A percentile compares a stretch with the other conserved stretches of the same genome.
These are phyloP conservation scores for Cercophora newfieldiana DNA, from an alignment of 495 filamentous ascomycete genomes.

Conservation along the genomic window DNA sequence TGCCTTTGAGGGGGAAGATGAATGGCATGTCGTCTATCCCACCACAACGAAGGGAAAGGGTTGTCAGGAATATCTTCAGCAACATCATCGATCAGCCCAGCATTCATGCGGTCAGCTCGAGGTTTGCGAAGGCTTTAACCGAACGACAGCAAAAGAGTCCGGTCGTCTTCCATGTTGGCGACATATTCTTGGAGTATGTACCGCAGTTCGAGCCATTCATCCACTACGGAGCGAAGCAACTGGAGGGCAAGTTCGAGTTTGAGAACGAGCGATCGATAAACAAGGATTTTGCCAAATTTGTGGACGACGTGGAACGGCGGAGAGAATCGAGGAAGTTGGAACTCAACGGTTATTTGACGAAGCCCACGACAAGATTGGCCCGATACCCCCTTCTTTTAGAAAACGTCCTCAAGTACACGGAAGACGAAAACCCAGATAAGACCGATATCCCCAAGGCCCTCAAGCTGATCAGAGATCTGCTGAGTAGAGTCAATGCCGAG, in stretches of 20 bases:
- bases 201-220: conserved; percentile 95
- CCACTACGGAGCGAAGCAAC: conserved; percentile 91
- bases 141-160: conserved; percentile 85
- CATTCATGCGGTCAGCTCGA: conserved; percentile 85
- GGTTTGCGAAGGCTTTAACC: conserved; percentile 83
- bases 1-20: conserved; percentile 72
- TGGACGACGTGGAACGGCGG: conserved; percentile 93
- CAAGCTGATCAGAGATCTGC: conserved; percentile 77
- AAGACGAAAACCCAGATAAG: conserved; percentile 83
- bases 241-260: conserved; percentile 97
- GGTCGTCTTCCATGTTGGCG: conserved; percentile 85
- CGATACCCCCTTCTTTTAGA: conserved; percentile 95
- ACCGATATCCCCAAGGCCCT: conserved; percentile 88
- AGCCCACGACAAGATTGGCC: conserved; percentile 93
- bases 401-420: conserved; percentile 83
- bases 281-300: conserved; percentile 81
- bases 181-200: conserved; percentile 91
- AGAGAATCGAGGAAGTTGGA: conserved; percentile 97
- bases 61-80: conserved; percentile 91
- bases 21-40: conserved; percentile 78
- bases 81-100: conserved; percentile 81
- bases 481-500: conserved; percentile 87
- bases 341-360: conserved; percentile 96
- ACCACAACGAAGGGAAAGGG: conserved; percentile 80
- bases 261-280: conserved; percentile 93